Conservation (phyloP, 768 basidiomycete species). For the Boletales sp. region DNA sequence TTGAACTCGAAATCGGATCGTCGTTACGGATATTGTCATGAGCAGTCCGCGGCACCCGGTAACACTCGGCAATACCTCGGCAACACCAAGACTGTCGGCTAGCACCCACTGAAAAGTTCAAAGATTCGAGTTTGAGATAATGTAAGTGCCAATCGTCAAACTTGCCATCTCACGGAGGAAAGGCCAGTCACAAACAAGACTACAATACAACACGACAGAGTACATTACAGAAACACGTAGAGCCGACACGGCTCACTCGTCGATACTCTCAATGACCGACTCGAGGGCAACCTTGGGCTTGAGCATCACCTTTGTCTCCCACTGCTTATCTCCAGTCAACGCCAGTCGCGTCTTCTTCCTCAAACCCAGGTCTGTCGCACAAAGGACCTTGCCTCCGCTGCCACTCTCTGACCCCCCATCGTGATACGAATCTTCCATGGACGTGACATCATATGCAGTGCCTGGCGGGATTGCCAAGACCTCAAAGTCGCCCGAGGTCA, state of each 20-base stretch:
- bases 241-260: conserved; percentile 18
- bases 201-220: not conserved
- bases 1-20: no score
- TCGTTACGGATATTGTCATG: no score
- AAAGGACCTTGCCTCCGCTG: conserved; percentile 25
- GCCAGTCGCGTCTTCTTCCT: conserved; percentile 26
- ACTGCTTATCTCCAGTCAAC: conserved; percentile 24
- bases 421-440: conserved; percentile 33
- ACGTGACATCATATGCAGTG: conserved; percentile 21
- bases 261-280: conserved; percentile 33
- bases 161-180: no score
- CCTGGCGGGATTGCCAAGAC: conserved; percentile 24
- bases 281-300: conserved; percentile 39
- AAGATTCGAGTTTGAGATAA: no score
- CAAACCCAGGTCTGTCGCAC: conserved; percentile 37
- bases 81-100: no score
- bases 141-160: no score
- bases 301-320: conserved; percentile 32
- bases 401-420: conserved; percentile 17
- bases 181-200: no score
- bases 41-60: no score
- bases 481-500: conserved; percentile 31
- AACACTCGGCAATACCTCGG: no score
- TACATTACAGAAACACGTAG: not conserved
- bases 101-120: no score